Base-by-base conservation (phyloP, 73 alveolate genomes). In the Effrenium voratum region DNA sequence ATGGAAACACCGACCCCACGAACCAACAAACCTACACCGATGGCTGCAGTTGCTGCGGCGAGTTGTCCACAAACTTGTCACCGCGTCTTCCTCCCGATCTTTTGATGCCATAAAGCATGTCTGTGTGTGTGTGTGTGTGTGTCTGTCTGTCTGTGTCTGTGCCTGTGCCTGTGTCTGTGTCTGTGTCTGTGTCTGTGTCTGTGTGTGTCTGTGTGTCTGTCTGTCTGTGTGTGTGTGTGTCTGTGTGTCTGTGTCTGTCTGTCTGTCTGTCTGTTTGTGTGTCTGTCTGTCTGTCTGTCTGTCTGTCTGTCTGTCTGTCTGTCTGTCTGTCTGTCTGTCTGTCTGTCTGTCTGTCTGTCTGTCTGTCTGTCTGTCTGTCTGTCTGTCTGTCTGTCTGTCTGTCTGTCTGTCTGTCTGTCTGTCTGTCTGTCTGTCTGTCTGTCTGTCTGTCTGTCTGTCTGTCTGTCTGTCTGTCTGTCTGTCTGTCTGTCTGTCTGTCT, bases 261-360 rank as follows among this genome's bases (percentile, higher is more conserved):
- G 10, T 73, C 36, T 73, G 30, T 73, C 36, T 73, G 10, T 28
- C 30, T 34, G 28, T 28, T 4, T 34, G 19, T 28, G 50, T 73
- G 47, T 73, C 49, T 73, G 49, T 73, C 19, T 5, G n/a, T 40
- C 41, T 32, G 15, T 40, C 19, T 5, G 84, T 73, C 55, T 73
- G 55, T 73, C 55, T 73, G 84, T 73, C 55, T 73, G 84, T 73
- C 55, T 73, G 84, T 73, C 55, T 73, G 84, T 73, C 84, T 73
- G 84, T 73, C 55, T 73, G 84, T 73, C 55, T 73, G 84, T 73
- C 55, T 73, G 84, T 73, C 55, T 73, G 84, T 73, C 84, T 73
- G 84, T 73, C 55, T 73, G 84, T 73, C 55, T 73, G 55, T 73
- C 55, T 73, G 84, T 73, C 66, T 77, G 88, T 77, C 43, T 77